Conservation (phyloP, 1,284 basidiomycete species). For the Malassezia japonica region DNA sequence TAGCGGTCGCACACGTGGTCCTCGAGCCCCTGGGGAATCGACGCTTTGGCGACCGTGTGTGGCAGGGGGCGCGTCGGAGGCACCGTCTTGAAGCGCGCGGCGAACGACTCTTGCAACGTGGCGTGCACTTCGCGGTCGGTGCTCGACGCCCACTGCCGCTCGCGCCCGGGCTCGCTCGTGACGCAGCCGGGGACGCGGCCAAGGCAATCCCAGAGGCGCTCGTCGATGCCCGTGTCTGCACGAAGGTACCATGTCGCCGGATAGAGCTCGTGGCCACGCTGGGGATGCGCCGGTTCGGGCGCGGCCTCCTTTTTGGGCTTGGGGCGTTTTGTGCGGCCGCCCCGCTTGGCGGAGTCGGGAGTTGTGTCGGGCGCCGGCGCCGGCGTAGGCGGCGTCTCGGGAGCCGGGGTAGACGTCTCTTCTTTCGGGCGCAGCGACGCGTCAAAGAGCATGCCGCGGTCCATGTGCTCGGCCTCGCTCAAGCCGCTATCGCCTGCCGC, state of each 20-base stretch:
- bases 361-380: too few relatives aligned
- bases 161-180: slow-evolving; percentile 15
- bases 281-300: slow-evolving; percentile 6
- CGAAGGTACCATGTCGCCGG: slow-evolving; percentile 25
- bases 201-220: slow-evolving; percentile 39
- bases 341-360: neutral
- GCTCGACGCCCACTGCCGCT: neutral
- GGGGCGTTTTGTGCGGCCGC: neutral
- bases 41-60: slow-evolving; percentile 9
- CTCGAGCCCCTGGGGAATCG: slow-evolving; percentile 29
- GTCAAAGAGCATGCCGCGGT: neutral
- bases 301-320: slow-evolving; percentile 12
- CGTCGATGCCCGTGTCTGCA: slow-evolving; percentile 25
- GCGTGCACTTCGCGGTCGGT: neutral
- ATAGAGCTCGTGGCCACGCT: slow-evolving; percentile 26
- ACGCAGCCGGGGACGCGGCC: slow-evolving; percentile 34
- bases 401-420: neutral
- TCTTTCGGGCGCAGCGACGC: neutral
- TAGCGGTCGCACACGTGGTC: slow-evolving; percentile 40
- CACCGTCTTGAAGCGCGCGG: slow-evolving; percentile 21
- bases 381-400: too few relatives aligned
- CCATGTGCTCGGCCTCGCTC: neutral
- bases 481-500: slow-evolving; percentile 29
- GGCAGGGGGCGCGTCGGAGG: slow-evolving; percentile 23
- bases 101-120: neutral